Evolutionary conservation across 257 asterid species (phyloP), one percentile per base, ranked within the genome.

Genomic region (Solanum gandarillasii): DNA sequence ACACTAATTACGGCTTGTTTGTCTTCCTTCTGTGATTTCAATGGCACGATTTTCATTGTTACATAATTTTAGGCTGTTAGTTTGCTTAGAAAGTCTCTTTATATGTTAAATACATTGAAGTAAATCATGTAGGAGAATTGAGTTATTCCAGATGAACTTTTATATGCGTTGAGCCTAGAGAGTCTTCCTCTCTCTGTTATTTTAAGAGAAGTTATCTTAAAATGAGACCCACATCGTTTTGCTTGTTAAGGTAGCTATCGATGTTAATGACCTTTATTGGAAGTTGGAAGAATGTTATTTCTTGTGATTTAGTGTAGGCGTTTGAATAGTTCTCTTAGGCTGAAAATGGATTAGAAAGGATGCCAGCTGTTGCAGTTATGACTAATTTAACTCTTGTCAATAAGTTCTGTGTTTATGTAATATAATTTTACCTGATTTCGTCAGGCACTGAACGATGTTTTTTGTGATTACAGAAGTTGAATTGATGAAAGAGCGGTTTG

Each of bases 401-500:
- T 48, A 21, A 27, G 12, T 18, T 35, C 2, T 79, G 25, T 21
- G 46, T 39, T 79, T 79, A 62, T 60, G 65, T 65, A 75, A 2
- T 21, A 46, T 43, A 27, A 79, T 8, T 81, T 81, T 41, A 14
- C 35, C 39, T 81, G 68, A 81, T 27, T 81, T 29, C 68, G 43
- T 43, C 35, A 25, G 67, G 18, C 39, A 46, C 34, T 41, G 67
- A 46, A 27, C 9, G 27, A 9, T 25, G 67, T 65, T 73, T 70
- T 62, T 62, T 52, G 25, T 65, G 86, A 72, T 68, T 86, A 55
- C 94, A 95, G 99, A 93, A 89, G 93, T 93, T 71, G 96, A 94
- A 78, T 72, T 94, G 87, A 95, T 97, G 96, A 97, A 97, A 89
- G 94, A 95, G 88, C 90, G 98, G 48, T 97, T 97, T 35, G 96